Percentiles rank a stretch among this genome's conserved stretches.
These are phyloP conservation scores for Scedosporium apiospermum DNA, from an alignment of 2,329 filamentous ascomycete genomes.

Conservation along the genomic window DNA sequence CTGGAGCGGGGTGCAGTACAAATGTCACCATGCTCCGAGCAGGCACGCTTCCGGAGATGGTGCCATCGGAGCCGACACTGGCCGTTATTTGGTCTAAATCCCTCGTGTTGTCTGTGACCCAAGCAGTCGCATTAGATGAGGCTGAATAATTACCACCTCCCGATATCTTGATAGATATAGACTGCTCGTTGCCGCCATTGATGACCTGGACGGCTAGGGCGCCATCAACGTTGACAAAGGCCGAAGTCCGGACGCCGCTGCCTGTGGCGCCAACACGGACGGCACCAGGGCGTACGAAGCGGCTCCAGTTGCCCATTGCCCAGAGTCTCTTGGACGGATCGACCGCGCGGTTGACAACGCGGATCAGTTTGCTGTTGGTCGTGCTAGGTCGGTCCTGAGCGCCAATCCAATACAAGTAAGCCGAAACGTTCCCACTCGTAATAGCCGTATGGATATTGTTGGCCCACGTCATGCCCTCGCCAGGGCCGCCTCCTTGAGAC, in stretches of 20 bases:
- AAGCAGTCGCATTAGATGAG: background rate
- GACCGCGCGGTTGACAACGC: background rate
- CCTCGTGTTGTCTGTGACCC: conserved; percentile 3
- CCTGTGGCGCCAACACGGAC: background rate
- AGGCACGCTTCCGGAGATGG: background rate
- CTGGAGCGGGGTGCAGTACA: background rate
- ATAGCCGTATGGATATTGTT: conserved; percentile 42
- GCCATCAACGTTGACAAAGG: conserved; percentile 27
- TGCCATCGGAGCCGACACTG: background rate
- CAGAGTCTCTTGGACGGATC: conserved; percentile 18
- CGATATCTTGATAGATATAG: background rate
- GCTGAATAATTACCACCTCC: background rate
- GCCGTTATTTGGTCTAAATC: conserved; percentile 1
- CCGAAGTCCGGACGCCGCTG: conserved; percentile 22
- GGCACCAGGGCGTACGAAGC: conserved; percentile 22
- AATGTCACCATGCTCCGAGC: conserved; percentile 5
- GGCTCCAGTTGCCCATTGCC: conserved; percentile 30
- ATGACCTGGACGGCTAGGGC: conserved; percentile 20
- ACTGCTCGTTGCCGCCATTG: conserved; percentile 2
- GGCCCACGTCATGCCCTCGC: conserved; percentile 47
- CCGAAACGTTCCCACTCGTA: conserved; percentile 36
- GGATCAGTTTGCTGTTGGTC: conserved; percentile 5
- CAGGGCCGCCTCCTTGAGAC: conserved; percentile 33
- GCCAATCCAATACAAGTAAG: conserved; percentile 47
- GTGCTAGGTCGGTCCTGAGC: conserved; percentile 2